phyloP scores from a whole-genome alignment of 2,329 filamentous ascomycete species.

The Penicillium sp. region DNA sequence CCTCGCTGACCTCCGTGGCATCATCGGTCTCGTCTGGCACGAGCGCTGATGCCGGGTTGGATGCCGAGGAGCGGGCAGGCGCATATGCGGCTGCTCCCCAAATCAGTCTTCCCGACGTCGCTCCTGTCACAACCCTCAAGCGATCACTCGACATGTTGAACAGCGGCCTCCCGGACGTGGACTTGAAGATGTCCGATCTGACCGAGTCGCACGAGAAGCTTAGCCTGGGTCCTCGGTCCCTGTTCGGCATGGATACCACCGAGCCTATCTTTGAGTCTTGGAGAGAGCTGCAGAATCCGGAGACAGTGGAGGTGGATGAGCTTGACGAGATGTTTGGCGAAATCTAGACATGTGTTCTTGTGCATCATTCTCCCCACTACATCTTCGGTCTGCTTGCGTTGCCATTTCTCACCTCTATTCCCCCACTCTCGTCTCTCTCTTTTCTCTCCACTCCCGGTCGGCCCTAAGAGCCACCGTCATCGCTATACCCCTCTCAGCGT shows the following conservation, averaged over 20 bases:
- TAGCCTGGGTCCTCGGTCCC: slow-evolving; percentile 28
- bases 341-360: slow-evolving; percentile 52
- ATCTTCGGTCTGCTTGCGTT: not conserved
- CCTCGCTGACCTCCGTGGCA: slow-evolving; percentile 43
- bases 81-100: slow-evolving; percentile 27
- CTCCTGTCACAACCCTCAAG: slow-evolving; percentile 38
- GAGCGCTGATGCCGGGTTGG: slow-evolving; percentile 36
- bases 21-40: slow-evolving; percentile 46
- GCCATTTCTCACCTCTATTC: not conserved
- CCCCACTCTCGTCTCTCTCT: slow-evolving; percentile 7
- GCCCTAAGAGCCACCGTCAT: slow-evolving; percentile 14
- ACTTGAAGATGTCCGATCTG: slow-evolving; percentile 39
- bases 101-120: slow-evolving; percentile 32
- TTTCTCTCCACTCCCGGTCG: slow-evolving; percentile 23
- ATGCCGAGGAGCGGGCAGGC: slow-evolving; percentile 26
- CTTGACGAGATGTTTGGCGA: slow-evolving; percentile 82
- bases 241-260: slow-evolving; percentile 31
- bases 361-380: slow-evolving; percentile 1
- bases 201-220: slow-evolving; percentile 50
- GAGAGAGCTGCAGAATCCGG: slow-evolving; percentile 69
- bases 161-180: slow-evolving; percentile 37
- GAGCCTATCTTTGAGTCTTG: slow-evolving; percentile 55
- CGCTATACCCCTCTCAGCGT: slow-evolving; percentile 16
- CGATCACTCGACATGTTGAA: slow-evolving; percentile 45
- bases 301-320: slow-evolving; percentile 90